Evolutionary conservation across 2,329 filamentous ascomycete genomes (phyloP).

Genomic region (Alternaria incomplexa): DNA sequence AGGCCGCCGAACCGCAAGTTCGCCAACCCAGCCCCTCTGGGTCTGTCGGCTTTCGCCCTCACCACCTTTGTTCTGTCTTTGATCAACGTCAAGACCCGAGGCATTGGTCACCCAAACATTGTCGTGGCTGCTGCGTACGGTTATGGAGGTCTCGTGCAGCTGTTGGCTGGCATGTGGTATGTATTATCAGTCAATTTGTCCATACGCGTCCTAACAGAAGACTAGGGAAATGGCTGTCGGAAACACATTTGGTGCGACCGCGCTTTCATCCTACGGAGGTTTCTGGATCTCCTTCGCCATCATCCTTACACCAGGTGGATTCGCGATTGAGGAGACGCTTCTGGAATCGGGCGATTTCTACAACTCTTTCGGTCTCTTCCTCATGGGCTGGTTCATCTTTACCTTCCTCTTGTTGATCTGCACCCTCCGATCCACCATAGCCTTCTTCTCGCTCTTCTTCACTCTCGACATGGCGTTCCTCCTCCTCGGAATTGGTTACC

Average conservation of each 20-base stretch:
- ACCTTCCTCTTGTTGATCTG: slow-evolving; percentile 63
- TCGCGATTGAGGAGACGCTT: slow-evolving; percentile 50
- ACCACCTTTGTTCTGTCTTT: slow-evolving; percentile 67
- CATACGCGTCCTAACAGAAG: slow-evolving; percentile 1
- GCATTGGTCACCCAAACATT: slow-evolving; percentile 53
- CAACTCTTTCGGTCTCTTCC: slow-evolving; percentile 63
- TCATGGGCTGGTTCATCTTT: slow-evolving; percentile 67
- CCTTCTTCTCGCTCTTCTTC: slow-evolving; percentile 64
- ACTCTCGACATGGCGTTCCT: slow-evolving; percentile 66
- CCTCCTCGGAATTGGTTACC: slow-evolving; percentile 61
- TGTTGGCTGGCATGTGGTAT: slow-evolving; percentile 62
- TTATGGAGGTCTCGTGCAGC: slow-evolving; percentile 59
- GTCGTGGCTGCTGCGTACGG: slow-evolving; percentile 57
- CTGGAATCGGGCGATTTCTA: slow-evolving; percentile 50
- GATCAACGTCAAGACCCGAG: slow-evolving; percentile 56
- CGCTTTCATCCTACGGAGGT: slow-evolving; percentile 66
- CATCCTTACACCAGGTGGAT: slow-evolving; percentile 61
- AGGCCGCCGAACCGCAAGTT: slow-evolving; percentile 53
- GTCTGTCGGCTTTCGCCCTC: slow-evolving; percentile 68
- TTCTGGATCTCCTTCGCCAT: slow-evolving; percentile 68
- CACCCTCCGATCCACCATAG: slow-evolving; percentile 64
- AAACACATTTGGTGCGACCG: slow-evolving; percentile 69
- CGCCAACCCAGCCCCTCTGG: slow-evolving; percentile 66
- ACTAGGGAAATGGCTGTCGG: slow-evolving; percentile 61
- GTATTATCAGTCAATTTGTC: slow-evolving; percentile 28